These are phyloP conservation scores for Multifurca ochricompacta DNA, from an alignment of 768 basidiomycete genomes.

Conservation along the genomic window DNA sequence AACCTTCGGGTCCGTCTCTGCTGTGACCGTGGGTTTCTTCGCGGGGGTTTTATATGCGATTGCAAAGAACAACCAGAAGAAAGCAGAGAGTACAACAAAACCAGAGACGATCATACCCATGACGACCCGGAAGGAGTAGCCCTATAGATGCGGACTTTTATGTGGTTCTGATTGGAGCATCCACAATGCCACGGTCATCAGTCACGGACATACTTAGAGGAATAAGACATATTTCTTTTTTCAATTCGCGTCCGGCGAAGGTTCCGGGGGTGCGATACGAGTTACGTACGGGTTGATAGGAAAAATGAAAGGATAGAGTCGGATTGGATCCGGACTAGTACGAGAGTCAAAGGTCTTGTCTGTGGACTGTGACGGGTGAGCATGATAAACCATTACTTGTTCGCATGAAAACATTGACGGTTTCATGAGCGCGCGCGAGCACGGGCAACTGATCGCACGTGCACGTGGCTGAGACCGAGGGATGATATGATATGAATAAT, in stretches of 20 bases:
- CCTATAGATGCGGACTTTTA: conserved; percentile 3
- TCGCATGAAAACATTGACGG: not conserved
- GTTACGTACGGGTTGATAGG: not conserved
- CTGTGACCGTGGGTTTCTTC: conserved; percentile 82
- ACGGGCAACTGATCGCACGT: not conserved
- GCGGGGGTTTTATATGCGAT: conserved; percentile 89
- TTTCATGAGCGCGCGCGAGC: not conserved
- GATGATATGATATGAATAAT: too few relatives aligned
- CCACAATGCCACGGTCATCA: not conserved
- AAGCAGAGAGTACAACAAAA: conserved; percentile 50
- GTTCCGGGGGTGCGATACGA: not conserved
- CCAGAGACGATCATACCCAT: conserved; percentile 55
- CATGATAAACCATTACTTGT: not conserved
- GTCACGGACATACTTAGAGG: conserved; percentile 8
- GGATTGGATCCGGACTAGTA: conserved; percentile 1
- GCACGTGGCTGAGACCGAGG: not conserved
- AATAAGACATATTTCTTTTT: conserved; percentile 13
- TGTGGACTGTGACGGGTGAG: conserved; percentile 3
- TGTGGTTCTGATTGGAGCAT: not conserved
- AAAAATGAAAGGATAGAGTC: not conserved
- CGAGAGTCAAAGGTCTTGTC: too few relatives aligned
- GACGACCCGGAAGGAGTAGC: conserved; percentile 37
- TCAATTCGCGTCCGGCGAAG: not conserved
- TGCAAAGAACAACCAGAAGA: conserved; percentile 91
- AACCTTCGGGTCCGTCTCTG: conserved; percentile 82